Conservation (phyloP, 352 stramenopile genomes). For the Phytopythium mirpurense region DNA sequence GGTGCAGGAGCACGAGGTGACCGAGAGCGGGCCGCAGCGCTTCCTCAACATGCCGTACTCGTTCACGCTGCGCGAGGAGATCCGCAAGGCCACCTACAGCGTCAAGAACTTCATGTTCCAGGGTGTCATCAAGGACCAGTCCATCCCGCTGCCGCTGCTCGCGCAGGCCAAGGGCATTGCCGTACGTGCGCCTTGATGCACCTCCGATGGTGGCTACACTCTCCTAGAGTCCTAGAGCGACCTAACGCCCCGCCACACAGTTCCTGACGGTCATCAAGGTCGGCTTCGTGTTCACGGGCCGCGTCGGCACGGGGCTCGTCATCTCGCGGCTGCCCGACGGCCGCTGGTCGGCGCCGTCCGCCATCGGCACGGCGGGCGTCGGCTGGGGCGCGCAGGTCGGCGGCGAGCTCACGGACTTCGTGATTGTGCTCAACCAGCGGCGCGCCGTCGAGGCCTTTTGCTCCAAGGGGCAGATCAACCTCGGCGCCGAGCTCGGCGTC, state of each 20-base stretch:
- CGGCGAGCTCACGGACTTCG: constrained; percentile 90
- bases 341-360: constrained; percentile 93
- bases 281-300: constrained; percentile 81
- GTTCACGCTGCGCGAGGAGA: constrained; percentile 89
- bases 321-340: constrained; percentile 89
- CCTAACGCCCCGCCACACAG: constrained; percentile 18
- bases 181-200: no score
- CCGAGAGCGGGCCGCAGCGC: constrained; percentile 52
- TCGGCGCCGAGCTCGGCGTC: constrained; percentile 88
- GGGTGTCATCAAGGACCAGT: constrained; percentile 87
- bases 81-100: constrained; percentile 91
- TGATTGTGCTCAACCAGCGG: constrained; percentile 93
- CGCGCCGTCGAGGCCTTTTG: constrained; percentile 82
- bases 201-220: no score
- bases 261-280: constrained; percentile 93
- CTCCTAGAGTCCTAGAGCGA: no score
- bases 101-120: constrained; percentile 90
- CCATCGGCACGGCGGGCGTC: constrained; percentile 89
- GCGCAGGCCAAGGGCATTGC: constrained; percentile 88
- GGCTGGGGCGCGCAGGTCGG: constrained; percentile 91
- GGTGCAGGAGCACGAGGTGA: constrained; percentile 68
- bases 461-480: constrained; percentile 83
- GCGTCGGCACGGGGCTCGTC: constrained; percentile 91
- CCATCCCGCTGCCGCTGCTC: constrained; percentile 85
- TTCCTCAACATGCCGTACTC: constrained; percentile 86